phyloP scores from a whole-genome alignment of 2,329 filamentous ascomycete genomes.

The Arthrinium puccinioides region DNA sequence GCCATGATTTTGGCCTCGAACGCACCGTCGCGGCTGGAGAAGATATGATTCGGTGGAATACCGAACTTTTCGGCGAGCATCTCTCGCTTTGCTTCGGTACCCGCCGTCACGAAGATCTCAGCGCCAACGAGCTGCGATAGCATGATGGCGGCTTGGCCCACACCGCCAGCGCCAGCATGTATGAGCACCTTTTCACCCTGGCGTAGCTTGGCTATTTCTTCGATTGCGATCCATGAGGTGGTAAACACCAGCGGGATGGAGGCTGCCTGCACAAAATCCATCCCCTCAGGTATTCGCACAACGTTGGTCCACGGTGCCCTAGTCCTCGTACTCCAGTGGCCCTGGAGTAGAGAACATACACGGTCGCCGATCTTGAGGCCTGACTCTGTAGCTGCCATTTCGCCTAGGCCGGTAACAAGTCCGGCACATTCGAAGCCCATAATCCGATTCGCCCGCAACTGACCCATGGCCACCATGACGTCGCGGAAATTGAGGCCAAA shows the following conservation, averaged over 20 bases:
- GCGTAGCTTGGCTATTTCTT: not conserved
- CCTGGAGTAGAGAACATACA: not conserved
- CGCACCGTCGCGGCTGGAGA: not conserved
- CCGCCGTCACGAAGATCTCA: not conserved
- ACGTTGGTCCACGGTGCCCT: not conserved
- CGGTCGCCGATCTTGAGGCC: not conserved
- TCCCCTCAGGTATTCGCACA: not conserved
- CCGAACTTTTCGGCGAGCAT: not conserved
- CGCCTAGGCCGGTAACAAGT: not conserved
- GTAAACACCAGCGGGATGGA: not conserved
- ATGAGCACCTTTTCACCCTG: not conserved
- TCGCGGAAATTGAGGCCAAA: slow-evolving; percentile 21
- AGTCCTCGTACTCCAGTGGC: not conserved
- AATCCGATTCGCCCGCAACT: slow-evolving; percentile 21
- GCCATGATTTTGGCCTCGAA: not conserved
- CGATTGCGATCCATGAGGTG: not conserved
- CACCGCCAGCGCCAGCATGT: not conserved
- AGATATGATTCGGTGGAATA: not conserved
- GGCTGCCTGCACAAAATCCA: not conserved
- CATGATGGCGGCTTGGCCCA: not conserved
- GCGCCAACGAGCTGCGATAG: not conserved
- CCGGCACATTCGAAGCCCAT: not conserved
- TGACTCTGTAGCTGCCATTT: not conserved
- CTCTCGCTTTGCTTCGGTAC: not conserved
- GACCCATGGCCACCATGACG: slow-evolving; percentile 12